These are phyloP conservation scores for Ophiocordyceps polyrhachis-furcata DNA, from an alignment of 2,329 filamentous ascomycete species.

Conservation along the genomic window DNA sequence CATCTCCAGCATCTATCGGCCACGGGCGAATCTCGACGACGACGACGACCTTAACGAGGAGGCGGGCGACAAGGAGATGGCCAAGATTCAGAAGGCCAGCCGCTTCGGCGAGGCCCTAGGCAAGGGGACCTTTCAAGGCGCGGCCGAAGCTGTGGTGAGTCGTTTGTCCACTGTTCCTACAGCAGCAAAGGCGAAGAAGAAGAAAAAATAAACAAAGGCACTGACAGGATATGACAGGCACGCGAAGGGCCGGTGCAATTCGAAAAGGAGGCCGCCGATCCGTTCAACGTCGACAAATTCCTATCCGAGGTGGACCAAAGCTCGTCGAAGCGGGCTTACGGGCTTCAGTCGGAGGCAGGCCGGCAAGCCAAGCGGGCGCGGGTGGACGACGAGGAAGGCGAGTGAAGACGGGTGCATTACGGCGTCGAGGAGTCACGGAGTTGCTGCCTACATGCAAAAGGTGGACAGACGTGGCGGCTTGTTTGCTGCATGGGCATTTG, in stretches of 20 bases:
- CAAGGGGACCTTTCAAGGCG: constrained; percentile 77
- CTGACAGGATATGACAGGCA: constrained; percentile 28
- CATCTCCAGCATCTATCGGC: constrained; percentile 83
- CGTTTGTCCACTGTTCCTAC: not conserved
- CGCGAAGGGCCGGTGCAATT: constrained; percentile 91
- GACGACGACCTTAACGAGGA: constrained; percentile 51
- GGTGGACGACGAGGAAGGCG: constrained; percentile 42
- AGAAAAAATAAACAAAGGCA: not conserved
- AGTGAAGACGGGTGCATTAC: not conserved
- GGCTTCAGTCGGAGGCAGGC: constrained; percentile 47
- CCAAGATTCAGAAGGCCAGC: constrained; percentile 67
- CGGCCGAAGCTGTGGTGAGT: constrained; percentile 59
- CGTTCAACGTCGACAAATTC: constrained; percentile 90
- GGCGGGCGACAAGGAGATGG: constrained; percentile 65
- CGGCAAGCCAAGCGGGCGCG: constrained; percentile 53
- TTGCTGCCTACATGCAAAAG: not conserved
- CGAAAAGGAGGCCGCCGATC: constrained; percentile 70
- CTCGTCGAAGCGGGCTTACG: constrained; percentile 55
- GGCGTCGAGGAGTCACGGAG: not conserved
- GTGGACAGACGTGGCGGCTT: too few relatives aligned
- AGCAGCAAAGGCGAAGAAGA: too few relatives aligned
- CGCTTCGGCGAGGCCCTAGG: constrained; percentile 76
- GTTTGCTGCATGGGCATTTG: not conserved
- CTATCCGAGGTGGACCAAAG: constrained; percentile 58
- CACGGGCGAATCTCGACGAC: constrained; percentile 54